Evolutionary conservation across 768 basidiomycete species (phyloP).

Genomic region (Mycena polygramma): DNA sequence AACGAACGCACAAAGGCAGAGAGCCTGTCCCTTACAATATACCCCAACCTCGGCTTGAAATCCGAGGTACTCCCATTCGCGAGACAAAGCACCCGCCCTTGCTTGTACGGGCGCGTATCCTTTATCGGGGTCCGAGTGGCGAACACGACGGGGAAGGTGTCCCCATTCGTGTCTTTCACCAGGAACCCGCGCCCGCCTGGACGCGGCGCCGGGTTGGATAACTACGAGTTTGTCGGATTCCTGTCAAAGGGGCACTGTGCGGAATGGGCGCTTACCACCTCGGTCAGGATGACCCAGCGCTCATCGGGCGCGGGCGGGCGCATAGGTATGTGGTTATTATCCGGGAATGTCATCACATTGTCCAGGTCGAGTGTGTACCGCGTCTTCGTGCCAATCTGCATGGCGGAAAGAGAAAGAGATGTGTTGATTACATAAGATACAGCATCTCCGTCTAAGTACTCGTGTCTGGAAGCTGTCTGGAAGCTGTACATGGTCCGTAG

Average conservation of each 20-base stretch:
- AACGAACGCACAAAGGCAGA: slow-evolving; percentile 13
- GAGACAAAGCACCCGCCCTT: slow-evolving; percentile 18
- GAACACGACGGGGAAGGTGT: slow-evolving; percentile 27
- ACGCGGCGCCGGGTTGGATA: slow-evolving; percentile 12
- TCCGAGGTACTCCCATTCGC: slow-evolving; percentile 7
- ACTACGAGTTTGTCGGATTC: neutral
- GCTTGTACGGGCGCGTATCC: slow-evolving; percentile 15
- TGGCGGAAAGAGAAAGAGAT: neutral
- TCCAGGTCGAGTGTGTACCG: slow-evolving; percentile 26
- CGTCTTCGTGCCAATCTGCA: slow-evolving; percentile 19
- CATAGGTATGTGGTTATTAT: slow-evolving; percentile 23
- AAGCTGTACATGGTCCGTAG: too few species aligned
- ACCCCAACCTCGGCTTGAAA: slow-evolving; percentile 16
- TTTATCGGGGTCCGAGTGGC: slow-evolving; percentile 5
- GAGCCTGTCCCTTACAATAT: slow-evolving; percentile 16
- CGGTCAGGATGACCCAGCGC: slow-evolving; percentile 26
- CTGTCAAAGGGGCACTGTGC: neutral
- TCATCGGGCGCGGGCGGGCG: slow-evolving; percentile 26
- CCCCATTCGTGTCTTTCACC: slow-evolving; percentile 22
- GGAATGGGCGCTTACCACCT: slow-evolving; percentile 12
- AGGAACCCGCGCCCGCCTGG: slow-evolving; percentile 18
- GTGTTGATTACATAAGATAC: neutral
- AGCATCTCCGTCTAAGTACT: too few species aligned
- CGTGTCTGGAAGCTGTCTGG: too few species aligned
- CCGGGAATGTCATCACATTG: slow-evolving; percentile 19